Percentiles rank a stretch among this genome's conserved stretches.
These are phyloP conservation scores for Beta corolliflora DNA, from an alignment of 179 eudicot species.

Conservation along the genomic window DNA sequence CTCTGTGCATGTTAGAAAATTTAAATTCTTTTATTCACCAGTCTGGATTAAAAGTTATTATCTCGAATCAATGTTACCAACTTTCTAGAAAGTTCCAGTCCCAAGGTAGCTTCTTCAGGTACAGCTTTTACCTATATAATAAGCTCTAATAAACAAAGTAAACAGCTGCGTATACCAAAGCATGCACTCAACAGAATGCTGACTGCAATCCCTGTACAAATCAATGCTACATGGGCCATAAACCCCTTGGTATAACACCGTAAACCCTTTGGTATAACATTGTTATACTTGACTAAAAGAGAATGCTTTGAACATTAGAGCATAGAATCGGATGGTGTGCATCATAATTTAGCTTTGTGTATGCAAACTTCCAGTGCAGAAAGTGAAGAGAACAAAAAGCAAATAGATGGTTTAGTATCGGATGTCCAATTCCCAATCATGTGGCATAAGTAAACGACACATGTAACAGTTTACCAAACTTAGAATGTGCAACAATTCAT, in stretches of 20 bases:
- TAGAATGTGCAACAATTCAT: not conserved
- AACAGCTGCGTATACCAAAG: not conserved
- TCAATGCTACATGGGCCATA: not conserved
- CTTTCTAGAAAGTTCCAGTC: too few species aligned
- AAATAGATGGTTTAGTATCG: not conserved
- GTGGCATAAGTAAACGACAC: not conserved
- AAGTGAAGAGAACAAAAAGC: not conserved
- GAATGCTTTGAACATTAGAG: not conserved
- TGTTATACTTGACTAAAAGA: not conserved
- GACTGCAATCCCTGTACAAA: not conserved
- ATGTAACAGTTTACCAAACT: not conserved
- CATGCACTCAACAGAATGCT: too few species aligned
- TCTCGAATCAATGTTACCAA: not conserved
- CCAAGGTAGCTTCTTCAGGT: too few species aligned
- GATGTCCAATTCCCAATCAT: not conserved
- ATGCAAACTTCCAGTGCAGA: not conserved
- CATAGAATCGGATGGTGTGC: not conserved
- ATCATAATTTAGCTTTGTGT: too few species aligned
- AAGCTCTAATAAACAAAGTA: not conserved
- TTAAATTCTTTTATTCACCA: too few species aligned
- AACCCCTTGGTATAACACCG: not conserved
- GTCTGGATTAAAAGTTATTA: too few species aligned
- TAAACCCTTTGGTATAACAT: too few species aligned
- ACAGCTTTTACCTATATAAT: not conserved
- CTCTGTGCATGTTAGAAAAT: too few species aligned